Base-by-base conservation (phyloP, 2,329 filamentous ascomycete species). In the Lasiodiplodia sp. region DNA sequence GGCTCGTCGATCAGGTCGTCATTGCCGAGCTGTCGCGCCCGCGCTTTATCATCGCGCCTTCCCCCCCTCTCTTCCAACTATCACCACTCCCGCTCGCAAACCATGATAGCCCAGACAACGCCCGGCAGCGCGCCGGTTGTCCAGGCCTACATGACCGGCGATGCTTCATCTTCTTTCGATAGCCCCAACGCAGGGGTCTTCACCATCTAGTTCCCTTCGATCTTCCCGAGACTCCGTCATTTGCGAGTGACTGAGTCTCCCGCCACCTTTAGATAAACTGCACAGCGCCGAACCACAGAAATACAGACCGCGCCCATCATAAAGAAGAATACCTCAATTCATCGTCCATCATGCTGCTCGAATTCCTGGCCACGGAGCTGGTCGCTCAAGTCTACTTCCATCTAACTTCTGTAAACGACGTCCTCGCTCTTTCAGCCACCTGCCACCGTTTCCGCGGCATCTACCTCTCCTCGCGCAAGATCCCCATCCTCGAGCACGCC, bases 331-430 rank as follows among this genome's bases (percentile, higher is more conserved):
- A 4, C 51, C 10, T 40, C 21, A 28, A n/a, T 51, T 34, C 65
- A 40, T 18, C 57, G 28, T n/a, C 71, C 75, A 80, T 71, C 68
- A 89, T 89, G 87, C 73, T 82, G 64, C 82, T 89, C 78, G 80
- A 86, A 72, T 74, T 82, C 66, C 80, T 90, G 31, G 83, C 88
- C 28, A 87, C 85, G 73, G 88, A 89, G 79, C 82, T 89, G 67
- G 73, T 89, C 68, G 81, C 85, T 70, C 85, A 88, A 68, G 81
- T 90, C 66, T 88, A 85, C 76, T 80, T 83, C 68, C 86, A 82
- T 65, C 83, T 86, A 72, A 79, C 81, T 53, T 82, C 84, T 38
- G 78, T 89, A 60, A 76, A 80, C 69, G 86, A 88, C 71, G 83
- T 86, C 53, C 77, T 88, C 69, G 82, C 84, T 69, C 81, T 90